A percentile compares a stretch with the other conserved stretches of the same genome.
Conservation (phyloP, 2,329 filamentous ascomycete species). For the Geosmithia morbida region DNA sequence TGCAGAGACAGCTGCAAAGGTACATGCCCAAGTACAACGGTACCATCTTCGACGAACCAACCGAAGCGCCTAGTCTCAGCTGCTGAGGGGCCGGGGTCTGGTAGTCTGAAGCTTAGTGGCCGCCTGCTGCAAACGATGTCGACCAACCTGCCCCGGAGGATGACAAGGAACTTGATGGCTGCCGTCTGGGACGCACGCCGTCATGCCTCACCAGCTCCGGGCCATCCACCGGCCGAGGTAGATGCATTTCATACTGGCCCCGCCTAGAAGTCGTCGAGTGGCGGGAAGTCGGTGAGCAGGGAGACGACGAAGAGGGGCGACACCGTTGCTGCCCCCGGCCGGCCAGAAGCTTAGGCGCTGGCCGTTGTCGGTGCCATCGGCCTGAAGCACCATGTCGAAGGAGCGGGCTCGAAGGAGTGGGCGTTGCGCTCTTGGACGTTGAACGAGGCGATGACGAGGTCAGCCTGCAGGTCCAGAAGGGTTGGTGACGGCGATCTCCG, state of each 20-base stretch:
- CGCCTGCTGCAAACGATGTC: constrained; percentile 15
- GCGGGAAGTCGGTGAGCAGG: constrained; percentile 15
- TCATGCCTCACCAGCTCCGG: constrained; percentile 19
- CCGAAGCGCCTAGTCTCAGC: constrained; percentile 8
- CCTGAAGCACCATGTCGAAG: constrained; percentile 14
- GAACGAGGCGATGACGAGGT: constrained; percentile 9
- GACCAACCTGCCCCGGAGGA: constrained; percentile 11
- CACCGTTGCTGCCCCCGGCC: constrained; percentile 6
- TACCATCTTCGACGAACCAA: constrained; percentile 15
- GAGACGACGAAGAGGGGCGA: constrained; percentile 12
- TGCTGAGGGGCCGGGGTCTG: constrained; percentile 3
- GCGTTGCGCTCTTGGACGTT: constrained; percentile 11
- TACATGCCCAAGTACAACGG: neutral
- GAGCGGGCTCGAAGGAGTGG: constrained; percentile 13
- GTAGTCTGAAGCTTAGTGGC: constrained; percentile 13
- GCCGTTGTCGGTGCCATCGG: constrained; percentile 11
- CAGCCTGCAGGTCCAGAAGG: constrained; percentile 9
- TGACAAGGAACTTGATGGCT: constrained; percentile 8
- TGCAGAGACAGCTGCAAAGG: neutral
- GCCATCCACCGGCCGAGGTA: constrained; percentile 16
- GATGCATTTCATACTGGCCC: constrained; percentile 17
- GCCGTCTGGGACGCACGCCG: constrained; percentile 9
- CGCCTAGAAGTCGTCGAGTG: constrained; percentile 22
- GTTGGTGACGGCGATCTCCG: constrained; percentile 10
- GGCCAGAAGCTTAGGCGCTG: constrained; percentile 10